These are phyloP conservation scores for Botrytis elliptica DNA, from an alignment of 2,329 filamentous ascomycete genomes.

Conservation along the genomic window DNA sequence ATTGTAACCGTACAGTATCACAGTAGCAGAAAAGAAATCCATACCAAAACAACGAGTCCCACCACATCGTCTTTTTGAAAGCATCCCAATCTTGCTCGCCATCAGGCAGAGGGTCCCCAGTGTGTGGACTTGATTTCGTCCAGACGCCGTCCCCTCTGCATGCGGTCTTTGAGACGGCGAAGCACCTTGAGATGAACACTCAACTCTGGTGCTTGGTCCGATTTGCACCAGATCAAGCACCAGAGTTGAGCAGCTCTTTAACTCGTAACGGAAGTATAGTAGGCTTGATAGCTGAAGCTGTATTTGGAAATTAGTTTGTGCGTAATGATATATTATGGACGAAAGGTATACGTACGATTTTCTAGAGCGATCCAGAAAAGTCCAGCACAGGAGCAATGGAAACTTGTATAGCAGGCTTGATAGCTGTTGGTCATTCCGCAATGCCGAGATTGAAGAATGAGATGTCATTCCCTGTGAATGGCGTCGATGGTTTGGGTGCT, in stretches of 20 bases:
- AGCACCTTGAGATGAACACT: background rate
- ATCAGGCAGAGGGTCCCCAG: background rate
- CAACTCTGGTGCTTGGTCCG: background rate
- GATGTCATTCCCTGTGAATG: background rate
- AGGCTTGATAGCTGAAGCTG: background rate
- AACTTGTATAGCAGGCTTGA: background rate
- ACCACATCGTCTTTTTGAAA: background rate
- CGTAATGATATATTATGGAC: rapidly evolving
- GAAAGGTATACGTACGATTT: background rate
- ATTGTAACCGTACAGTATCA: background rate
- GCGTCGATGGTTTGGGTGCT: background rate
- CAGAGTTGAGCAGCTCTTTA: background rate
- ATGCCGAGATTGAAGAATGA: background rate
- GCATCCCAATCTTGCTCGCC: background rate
- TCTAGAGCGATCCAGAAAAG: background rate
- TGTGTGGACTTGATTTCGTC: background rate
- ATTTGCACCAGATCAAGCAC: background rate
- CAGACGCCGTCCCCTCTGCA: background rate
- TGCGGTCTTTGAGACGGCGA: background rate
- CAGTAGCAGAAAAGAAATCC: background rate
- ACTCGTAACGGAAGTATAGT: background rate
- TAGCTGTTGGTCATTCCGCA: background rate
- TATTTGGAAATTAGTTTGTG: background rate
- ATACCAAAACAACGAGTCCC: background rate
- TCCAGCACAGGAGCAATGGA: background rate